phyloP scores from a whole-genome alignment of 495 filamentous ascomycete genomes.

The Daldinia loculata region DNA sequence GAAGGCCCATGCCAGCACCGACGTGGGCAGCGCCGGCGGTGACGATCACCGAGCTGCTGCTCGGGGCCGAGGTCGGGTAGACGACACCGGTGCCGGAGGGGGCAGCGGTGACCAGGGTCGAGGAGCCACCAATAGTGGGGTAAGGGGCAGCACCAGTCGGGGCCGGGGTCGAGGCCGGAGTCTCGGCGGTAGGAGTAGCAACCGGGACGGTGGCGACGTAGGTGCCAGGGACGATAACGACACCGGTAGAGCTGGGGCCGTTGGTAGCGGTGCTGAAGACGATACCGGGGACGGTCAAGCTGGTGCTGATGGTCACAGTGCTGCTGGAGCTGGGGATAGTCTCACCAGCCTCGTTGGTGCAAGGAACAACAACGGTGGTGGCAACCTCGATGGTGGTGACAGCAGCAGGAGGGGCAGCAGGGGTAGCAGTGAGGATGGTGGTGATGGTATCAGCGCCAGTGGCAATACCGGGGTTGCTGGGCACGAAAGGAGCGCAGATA shows the following conservation, averaged over 20 bases:
- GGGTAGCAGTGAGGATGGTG: slow-evolving; percentile 64
- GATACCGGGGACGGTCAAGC: slow-evolving; percentile 77
- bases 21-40: slow-evolving; percentile 49
- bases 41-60: slow-evolving; percentile 42
- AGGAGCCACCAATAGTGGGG: slow-evolving; percentile 37
- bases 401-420: slow-evolving; percentile 54
- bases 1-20: slow-evolving; percentile 51
- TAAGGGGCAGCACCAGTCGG: slow-evolving; percentile 33
- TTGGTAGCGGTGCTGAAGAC: slow-evolving; percentile 67
- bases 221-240: slow-evolving; percentile 62
- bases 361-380: slow-evolving; percentile 61
- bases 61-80: slow-evolving; percentile 43
- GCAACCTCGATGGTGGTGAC: slow-evolving; percentile 69
- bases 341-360: slow-evolving; percentile 58
- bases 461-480: slow-evolving; percentile 83
- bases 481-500: slow-evolving; percentile 81
- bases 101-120: slow-evolving; percentile 40
- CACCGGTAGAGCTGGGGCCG: slow-evolving; percentile 49
- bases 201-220: slow-evolving; percentile 17
- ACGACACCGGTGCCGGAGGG: slow-evolving; percentile 42
- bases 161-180: background rate
- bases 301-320: slow-evolving; percentile 64
- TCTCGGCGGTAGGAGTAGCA: background rate
- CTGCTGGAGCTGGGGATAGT: slow-evolving; percentile 63
- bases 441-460: slow-evolving; percentile 68